These are phyloP conservation scores for Psilocybe cubensis DNA, from an alignment of 768 basidiomycete species.

Conservation along the genomic window DNA sequence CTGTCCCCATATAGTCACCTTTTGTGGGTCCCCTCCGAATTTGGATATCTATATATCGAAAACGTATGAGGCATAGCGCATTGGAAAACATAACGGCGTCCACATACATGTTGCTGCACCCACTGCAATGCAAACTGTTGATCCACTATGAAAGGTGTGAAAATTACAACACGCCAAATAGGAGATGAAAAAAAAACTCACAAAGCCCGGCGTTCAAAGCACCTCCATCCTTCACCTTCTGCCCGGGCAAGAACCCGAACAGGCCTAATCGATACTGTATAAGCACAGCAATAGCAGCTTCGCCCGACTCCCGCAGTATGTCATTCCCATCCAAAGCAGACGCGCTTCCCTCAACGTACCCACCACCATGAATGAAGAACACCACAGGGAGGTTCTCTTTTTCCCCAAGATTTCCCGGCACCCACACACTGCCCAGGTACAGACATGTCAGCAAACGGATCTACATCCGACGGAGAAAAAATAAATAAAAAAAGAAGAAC, in stretches of 20 bases:
- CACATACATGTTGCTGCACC: constrained; percentile 42
- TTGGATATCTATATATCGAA: constrained; percentile 42
- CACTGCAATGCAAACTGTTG: constrained; percentile 46
- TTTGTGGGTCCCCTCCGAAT: constrained; percentile 43
- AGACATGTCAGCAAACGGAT: constrained; percentile 16
- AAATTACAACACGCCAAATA: constrained; percentile 17
- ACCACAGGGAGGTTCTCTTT: constrained; percentile 38
- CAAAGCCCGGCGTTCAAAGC: constrained; percentile 51
- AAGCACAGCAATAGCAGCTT: constrained; percentile 36
- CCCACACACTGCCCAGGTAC: constrained; percentile 30
- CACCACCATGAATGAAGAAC: constrained; percentile 22
- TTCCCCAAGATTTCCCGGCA: constrained; percentile 32
- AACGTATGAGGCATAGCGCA: no score
- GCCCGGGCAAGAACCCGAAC: constrained; percentile 49
- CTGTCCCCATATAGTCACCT: constrained; percentile 48
- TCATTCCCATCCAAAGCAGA: constrained; percentile 32
- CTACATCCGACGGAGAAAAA: background rate
- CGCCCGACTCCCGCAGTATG: constrained; percentile 35
- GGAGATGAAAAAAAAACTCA: constrained; percentile 24
- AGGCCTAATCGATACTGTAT: constrained; percentile 48
- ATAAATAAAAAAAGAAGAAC: background rate
- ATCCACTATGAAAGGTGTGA: constrained; percentile 33
- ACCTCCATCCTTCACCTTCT: constrained; percentile 42
- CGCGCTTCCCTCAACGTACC: constrained; percentile 35
- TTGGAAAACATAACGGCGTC: background rate